phyloP scores from a whole-genome alignment of 345 rosid species.

The Melastoma malabathricum region DNA sequence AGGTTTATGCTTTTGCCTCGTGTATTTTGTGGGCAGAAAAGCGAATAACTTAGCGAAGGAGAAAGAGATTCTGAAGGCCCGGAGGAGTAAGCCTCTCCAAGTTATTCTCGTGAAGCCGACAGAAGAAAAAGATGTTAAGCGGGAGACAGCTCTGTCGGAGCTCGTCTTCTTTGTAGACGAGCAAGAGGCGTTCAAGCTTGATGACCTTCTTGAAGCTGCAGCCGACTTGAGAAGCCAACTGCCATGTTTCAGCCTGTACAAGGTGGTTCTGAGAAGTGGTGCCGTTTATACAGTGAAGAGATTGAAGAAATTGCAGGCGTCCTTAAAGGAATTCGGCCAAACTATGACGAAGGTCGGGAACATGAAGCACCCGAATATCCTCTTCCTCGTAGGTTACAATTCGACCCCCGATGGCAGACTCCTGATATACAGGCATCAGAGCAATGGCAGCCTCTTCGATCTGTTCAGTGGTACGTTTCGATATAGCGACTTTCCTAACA shows the following conservation, averaged over 20 bases:
- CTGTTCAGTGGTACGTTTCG: conserved; percentile 23
- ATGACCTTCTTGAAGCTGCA: conserved; percentile 44
- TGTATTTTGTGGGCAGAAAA: conserved; percentile 11
- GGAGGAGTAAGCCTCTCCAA: conserved; percentile 15
- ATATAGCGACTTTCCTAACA: no score
- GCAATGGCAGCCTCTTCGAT: conserved; percentile 40
- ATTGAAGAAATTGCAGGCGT: conserved; percentile 32
- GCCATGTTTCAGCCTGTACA: conserved; percentile 38
- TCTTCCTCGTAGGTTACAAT: conserved; percentile 37
- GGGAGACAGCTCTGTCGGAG: conserved; percentile 16
- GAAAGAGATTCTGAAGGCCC: conserved; percentile 17
- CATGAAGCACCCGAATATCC: conserved; percentile 44
- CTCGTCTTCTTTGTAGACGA: conserved; percentile 40
- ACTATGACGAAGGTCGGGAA: conserved; percentile 34
- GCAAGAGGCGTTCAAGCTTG: conserved; percentile 31
- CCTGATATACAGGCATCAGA: conserved; percentile 43
- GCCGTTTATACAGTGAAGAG: conserved; percentile 39
- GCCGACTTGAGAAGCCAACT: conserved; percentile 39
- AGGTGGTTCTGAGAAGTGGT: conserved; percentile 29
- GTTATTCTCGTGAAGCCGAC: conserved; percentile 4
- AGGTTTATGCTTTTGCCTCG: conserved; percentile 9
- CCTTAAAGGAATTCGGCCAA: conserved; percentile 24
- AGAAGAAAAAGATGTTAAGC: conserved; percentile 10
- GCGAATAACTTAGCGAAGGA: conserved; percentile 12
- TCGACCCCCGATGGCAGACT: conserved; percentile 35